phyloP scores from a whole-genome alignment of 108 stramenopile species.

The Nitzschia sp. region DNA sequence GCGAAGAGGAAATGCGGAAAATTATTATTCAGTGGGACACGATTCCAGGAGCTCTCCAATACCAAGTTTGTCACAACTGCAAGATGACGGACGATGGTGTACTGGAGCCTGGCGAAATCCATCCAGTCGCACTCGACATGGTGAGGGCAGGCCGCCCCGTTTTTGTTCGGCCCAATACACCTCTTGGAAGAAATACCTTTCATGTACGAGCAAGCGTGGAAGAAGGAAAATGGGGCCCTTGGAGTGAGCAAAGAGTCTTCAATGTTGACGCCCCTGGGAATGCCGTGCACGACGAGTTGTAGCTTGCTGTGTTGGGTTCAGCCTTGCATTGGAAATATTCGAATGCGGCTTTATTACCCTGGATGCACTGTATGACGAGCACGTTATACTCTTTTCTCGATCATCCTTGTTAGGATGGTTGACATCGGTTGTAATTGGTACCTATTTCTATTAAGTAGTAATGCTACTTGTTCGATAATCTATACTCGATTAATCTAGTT shows the following conservation, averaged over 20 bases:
- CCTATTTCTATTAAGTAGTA: no score
- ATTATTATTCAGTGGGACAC: slow-evolving; percentile 32
- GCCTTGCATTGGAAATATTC: neutral
- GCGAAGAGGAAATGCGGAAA: slow-evolving; percentile 41
- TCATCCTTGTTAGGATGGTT: no score
- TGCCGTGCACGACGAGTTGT: slow-evolving; percentile 33
- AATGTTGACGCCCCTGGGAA: slow-evolving; percentile 38
- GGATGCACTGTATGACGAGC: no score
- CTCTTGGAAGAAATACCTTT: slow-evolving; percentile 36
- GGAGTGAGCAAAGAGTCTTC: slow-evolving; percentile 36
- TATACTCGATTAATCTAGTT: no score
- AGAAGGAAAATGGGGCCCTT: slow-evolving; percentile 25
- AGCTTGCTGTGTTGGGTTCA: neutral
- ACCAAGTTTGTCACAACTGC: slow-evolving; percentile 49
- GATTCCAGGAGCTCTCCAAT: slow-evolving; percentile 16
- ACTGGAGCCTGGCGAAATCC: slow-evolving; percentile 7
- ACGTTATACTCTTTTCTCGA: no score
- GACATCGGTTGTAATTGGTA: no score
- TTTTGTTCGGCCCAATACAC: slow-evolving; percentile 15
- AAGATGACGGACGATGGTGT: slow-evolving; percentile 6
- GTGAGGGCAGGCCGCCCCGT: slow-evolving; percentile 16
- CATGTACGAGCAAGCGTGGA: slow-evolving; percentile 27
- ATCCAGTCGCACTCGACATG: neutral
- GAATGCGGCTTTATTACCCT: no score
- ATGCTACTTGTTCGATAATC: no score